Conservation (phyloP, 176 grass and related monocot genomes). For the Oryza australiensis region DNA sequence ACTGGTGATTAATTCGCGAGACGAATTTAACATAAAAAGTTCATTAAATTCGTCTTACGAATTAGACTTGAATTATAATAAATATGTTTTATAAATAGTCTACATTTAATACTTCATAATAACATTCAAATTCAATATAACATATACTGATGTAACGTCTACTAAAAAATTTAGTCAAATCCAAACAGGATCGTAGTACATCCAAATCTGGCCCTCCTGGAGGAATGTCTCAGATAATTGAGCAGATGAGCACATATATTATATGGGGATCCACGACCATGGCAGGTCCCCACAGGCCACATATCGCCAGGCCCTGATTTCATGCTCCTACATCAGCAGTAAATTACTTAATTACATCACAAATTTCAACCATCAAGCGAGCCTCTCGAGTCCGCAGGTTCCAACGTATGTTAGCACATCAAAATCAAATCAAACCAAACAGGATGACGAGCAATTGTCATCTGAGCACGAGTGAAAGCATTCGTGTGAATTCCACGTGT, state of each 20-base stretch:
- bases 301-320: slow-evolving; percentile 32
- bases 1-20: no score
- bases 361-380: slow-evolving; percentile 13
- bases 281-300: slow-evolving; percentile 35
- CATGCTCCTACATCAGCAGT: neutral
- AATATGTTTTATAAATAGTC: no score
- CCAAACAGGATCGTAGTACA: no score
- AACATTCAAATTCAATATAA: no score
- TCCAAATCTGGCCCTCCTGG: slow-evolving; percentile 16
- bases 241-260: neutral
- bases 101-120: no score
- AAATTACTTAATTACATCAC: slow-evolving; percentile 20
- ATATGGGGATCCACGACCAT: slow-evolving; percentile 34
- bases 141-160: no score
- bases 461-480: neutral
- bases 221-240: neutral
- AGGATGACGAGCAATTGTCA: neutral
- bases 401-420: neutral
- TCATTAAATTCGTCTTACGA: no score
- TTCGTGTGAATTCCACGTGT: slow-evolving; percentile 17
- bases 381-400: neutral
- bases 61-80: no score
- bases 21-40: no score
- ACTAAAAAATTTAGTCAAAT: no score
- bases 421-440: slow-evolving; percentile 35